These are phyloP conservation scores for Penicillium sp. DNA, from an alignment of 2,329 filamentous ascomycete species.

Conservation along the genomic window DNA sequence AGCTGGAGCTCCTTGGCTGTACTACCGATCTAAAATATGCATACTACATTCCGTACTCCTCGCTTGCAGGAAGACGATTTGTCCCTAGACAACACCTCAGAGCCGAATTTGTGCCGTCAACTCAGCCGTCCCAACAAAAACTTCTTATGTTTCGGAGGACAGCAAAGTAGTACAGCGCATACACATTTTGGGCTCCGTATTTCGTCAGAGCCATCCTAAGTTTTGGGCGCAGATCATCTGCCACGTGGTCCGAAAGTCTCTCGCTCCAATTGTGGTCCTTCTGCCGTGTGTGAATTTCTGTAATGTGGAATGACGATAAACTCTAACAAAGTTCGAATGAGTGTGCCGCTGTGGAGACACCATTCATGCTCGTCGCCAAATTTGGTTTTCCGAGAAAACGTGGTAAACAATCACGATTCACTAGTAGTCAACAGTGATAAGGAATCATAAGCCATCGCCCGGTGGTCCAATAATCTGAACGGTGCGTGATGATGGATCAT, in stretches of 20 bases:
- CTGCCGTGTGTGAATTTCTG: background rate
- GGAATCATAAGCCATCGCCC: background rate
- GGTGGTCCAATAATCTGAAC: background rate
- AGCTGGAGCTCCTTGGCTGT: background rate
- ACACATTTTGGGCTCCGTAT: background rate
- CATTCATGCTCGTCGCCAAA: background rate
- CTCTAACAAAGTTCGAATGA: background rate
- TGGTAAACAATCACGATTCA: background rate
- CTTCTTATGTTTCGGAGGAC: background rate
- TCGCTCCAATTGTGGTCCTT: background rate
- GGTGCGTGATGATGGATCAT: background rate
- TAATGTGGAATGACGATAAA: background rate
- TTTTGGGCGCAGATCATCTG: conserved; percentile 16
- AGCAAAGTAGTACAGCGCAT: background rate
- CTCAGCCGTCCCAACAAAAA: background rate
- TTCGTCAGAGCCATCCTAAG: background rate
- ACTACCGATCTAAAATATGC: background rate
- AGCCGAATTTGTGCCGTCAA: background rate
- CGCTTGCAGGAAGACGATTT: background rate
- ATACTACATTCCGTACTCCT: background rate
- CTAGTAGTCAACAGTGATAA: background rate
- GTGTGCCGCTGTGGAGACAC: background rate
- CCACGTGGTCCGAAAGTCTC: conserved; percentile 11
- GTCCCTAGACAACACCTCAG: background rate
- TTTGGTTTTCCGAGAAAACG: background rate